These are phyloP conservation scores for Gastrolobium bilobum DNA, from an alignment of 306 rosid species.

Conservation along the genomic window DNA sequence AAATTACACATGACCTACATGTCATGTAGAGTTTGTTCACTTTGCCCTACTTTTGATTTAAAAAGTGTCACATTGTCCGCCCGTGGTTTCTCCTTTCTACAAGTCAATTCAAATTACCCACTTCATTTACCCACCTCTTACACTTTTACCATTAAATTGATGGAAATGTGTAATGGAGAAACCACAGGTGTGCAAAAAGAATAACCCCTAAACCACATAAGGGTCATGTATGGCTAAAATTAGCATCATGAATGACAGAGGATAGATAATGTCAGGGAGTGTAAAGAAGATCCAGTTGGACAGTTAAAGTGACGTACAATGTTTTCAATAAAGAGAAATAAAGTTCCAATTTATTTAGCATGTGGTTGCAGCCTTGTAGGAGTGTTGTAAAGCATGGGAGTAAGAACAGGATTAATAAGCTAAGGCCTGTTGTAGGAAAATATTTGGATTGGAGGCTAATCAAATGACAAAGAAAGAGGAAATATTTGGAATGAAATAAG, in stretches of 20 bases:
- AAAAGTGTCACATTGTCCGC: slow-evolving; percentile 17
- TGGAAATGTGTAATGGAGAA: neutral
- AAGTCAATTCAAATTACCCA: slow-evolving; percentile 27
- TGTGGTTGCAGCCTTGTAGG: slow-evolving; percentile 9
- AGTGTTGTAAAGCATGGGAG: neutral
- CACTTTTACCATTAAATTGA: neutral
- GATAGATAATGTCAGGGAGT: neutral
- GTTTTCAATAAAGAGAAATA: neutral
- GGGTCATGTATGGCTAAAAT: slow-evolving; percentile 10
- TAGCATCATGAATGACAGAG: neutral
- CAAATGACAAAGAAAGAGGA: neutral
- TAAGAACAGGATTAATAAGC: neutral
- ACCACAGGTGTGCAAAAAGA: neutral
- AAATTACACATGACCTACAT: neutral
- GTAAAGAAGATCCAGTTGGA: slow-evolving; percentile 9
- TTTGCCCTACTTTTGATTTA: slow-evolving; percentile 3
- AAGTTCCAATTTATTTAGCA: slow-evolving; percentile 4
- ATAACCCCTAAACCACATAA: slow-evolving; percentile 16
- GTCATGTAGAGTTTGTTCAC: slow-evolving; percentile 2
- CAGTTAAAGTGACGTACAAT: neutral
- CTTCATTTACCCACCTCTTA: neutral
- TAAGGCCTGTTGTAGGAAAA: neutral
- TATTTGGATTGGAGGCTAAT: slow-evolving; percentile 1
- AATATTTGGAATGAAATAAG: slow-evolving; percentile 9
- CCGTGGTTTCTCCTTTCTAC: slow-evolving; percentile 6